Conservation (phyloP, 331 rosid species). For the Malus hybrid region DNA sequence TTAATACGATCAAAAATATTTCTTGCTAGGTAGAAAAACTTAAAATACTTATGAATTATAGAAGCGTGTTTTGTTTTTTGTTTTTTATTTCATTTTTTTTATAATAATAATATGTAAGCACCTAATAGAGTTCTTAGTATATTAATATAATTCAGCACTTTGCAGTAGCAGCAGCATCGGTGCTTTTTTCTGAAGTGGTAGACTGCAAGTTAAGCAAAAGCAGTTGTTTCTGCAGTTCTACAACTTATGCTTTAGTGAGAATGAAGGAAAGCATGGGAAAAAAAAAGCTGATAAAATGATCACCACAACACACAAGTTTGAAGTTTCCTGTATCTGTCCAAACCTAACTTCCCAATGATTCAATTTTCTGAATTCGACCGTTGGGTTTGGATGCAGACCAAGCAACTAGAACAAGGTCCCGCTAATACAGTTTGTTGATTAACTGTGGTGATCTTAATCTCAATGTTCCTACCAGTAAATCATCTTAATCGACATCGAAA, state of each 20-base stretch:
- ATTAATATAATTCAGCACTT: neutral
- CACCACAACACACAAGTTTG: slow-evolving; percentile 3
- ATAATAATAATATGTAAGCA: neutral
- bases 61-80: neutral
- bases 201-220: slow-evolving; percentile 43
- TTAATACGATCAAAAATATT: neutral
- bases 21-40: neutral
- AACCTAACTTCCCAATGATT: slow-evolving; percentile 34
- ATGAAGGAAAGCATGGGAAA: slow-evolving; percentile 4
- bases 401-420: slow-evolving; percentile 28
- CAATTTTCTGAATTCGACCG: slow-evolving; percentile 31
- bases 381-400: slow-evolving; percentile 34
- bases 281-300: neutral
- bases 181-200: slow-evolving; percentile 1
- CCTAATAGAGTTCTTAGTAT: too few species aligned
- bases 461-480: neutral
- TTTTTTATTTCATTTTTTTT: too few species aligned
- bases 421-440: neutral
- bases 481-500: neutral
- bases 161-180: neutral
- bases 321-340: slow-evolving; percentile 13
- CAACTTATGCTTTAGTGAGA: slow-evolving; percentile 23
- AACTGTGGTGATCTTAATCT: slow-evolving; percentile 1
- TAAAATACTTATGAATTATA: neutral
- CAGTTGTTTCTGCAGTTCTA: slow-evolving; percentile 7